Conservation (phyloP, 2,329 filamentous ascomycete genomes). For the Hortaea werneckii region DNA sequence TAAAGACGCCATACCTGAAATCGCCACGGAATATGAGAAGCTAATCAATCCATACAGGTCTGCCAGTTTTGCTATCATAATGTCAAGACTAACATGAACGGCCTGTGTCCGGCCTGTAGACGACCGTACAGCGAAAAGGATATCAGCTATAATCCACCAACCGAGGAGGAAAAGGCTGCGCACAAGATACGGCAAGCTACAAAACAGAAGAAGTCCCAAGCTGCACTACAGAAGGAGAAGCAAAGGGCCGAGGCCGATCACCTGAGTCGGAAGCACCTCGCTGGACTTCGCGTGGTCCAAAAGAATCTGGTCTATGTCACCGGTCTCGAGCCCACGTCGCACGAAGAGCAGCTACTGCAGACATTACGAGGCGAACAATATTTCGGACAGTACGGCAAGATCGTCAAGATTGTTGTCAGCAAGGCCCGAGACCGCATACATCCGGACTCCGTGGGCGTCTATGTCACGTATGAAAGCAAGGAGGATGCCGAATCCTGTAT, state of each 20-base stretch:
- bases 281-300: conserved; percentile 90
- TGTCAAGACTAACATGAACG: conserved; percentile 96
- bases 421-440: conserved; percentile 70
- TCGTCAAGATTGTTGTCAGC: conserved; percentile 97
- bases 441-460: conserved; percentile 86
- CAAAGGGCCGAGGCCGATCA: conserved; percentile 95
- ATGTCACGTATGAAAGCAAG: conserved; percentile 93
- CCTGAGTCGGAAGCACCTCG: conserved; percentile 88
- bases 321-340: conserved; percentile 79
- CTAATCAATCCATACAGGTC: too few relatives aligned
- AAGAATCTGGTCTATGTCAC: conserved; percentile 99
- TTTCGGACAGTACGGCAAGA: conserved; percentile 96
- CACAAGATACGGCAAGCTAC: conserved; percentile 65
- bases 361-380: conserved; percentile 85
- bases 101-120: conserved; percentile 92
- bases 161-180: conserved; percentile 73
- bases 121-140: conserved; percentile 93
- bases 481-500: conserved; percentile 87
- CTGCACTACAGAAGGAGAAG: conserved; percentile 81
- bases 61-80: conserved; percentile 99
- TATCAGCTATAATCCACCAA: conserved; percentile 93
- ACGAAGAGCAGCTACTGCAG: conserved; percentile 84
- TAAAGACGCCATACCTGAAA: too few relatives aligned
- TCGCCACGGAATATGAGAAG: too few relatives aligned
- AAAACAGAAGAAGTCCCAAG: conserved; percentile 88